Evolutionary conservation across 257 asterid genomes (phyloP), one percentile per base, ranked within the genome.

Genomic region (Solanum peruvianum): DNA sequence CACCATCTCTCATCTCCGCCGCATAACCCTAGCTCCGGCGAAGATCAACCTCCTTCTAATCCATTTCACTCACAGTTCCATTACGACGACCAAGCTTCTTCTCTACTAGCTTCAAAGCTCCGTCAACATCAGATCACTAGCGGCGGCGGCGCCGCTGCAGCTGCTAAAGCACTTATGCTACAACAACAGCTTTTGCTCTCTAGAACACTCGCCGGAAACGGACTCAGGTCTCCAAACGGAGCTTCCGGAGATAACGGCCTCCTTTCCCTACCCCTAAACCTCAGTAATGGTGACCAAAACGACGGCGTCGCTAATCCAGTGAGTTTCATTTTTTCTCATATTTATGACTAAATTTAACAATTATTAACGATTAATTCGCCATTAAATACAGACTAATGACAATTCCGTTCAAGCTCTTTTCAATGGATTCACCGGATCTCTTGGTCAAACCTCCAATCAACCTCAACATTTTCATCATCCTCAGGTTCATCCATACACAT

Each of bases 371-470:
- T 71, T 31, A 49, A 76, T 62, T 52, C 81, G 90, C 64, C n/a
- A 49, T 84, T 86, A 58, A 88, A 67, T 89, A 45, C 95, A 94
- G 97, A 90, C 87, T 41, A 92, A 92, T 87, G 98, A 94, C 84
- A 93, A 87, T 82, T 89, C 97, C 20, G 89, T 94, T 87, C 94
- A 93, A 90, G 95, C 93, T 89, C 89, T 95, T 14, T 93, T 89
- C 93, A 92, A 92, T 71, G 96, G 95, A 86, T 94, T 96, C 92
- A 77, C 92, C 85, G 98, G 98, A 93, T 91, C 98, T 45, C 87
- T 94, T 6, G 94, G 95, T 88, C 98, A 94, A 88, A 88, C 92
- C 75, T 88, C 98, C 3, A 92, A 88, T 87, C 97, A 90, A 41
- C 44, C 94, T 87, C 98, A 88, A 76, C 96, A 93, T 89, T 93